Evolutionary conservation across 257 asterid genomes (phyloP).

Genomic region (Solanum rostratum): DNA sequence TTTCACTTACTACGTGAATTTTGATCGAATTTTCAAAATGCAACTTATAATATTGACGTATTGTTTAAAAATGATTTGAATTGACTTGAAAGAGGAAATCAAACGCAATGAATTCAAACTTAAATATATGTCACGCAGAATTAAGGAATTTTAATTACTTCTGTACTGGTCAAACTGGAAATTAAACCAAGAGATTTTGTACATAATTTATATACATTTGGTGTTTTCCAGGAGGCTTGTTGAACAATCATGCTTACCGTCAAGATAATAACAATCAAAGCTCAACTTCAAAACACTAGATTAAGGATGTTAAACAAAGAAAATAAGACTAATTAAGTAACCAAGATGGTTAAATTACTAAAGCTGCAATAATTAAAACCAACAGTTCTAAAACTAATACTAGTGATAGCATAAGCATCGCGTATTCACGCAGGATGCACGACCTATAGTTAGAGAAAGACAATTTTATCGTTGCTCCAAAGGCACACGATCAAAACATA

Average conservation of each 20-base stretch:
- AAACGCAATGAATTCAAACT: neutral
- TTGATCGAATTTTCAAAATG: neutral
- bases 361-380: neutral
- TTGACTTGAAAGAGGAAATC: too few relatives aligned
- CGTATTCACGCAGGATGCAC: too few relatives aligned
- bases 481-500: neutral
- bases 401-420: neutral
- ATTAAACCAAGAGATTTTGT: neutral
- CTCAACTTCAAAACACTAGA: constrained; percentile 1
- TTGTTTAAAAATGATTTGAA: too few relatives aligned
- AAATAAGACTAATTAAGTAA: neutral
- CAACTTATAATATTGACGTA: neutral
- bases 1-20: neutral
- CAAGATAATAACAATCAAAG: constrained; percentile 3
- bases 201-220: neutral
- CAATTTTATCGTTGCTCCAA: too few relatives aligned
- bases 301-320: neutral
- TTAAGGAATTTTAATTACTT: neutral
- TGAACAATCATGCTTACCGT: constrained; percentile 10
- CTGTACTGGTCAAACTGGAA: neutral
- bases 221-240: constrained; percentile 6
- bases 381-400: neutral
- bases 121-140: neutral
- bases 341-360: constrained; percentile 1
- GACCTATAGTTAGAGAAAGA: neutral